Base-by-base conservation (phyloP, 495 filamentous ascomycete genomes). In the Penicilliopsis zonata region DNA sequence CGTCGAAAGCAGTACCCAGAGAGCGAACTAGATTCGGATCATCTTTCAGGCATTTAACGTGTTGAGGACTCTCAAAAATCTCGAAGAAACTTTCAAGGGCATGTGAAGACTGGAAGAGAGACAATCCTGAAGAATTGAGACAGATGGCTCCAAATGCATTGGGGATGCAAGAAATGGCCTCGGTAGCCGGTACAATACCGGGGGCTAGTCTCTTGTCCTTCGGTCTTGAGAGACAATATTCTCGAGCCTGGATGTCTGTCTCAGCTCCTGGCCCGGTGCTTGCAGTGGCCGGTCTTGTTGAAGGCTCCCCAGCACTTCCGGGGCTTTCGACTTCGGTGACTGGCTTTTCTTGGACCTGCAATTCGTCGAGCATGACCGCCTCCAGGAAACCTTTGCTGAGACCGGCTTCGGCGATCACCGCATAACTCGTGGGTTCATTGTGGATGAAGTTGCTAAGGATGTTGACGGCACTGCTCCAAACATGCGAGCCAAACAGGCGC, bases 371-470 rank as follows among this genome's bases (percentile, higher is more conserved):
- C n/a, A 82, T 86, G 18, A 94, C 69, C 10, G 84, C 70, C 45
- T 85, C 74, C 14, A 99, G 67, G 27, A 94, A 74, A 33, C 73
- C 82, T 48, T 79, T 77, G 37, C 86, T 85, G 31, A 96, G 65
- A 18, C 90, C 90, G 28, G 92, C 86, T 60, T 99, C 92, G 12
- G 81, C 82, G 42, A 99, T 86, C 12, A 93, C 84, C 17, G 82
- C 76, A 48, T 95, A 96, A 47, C 92, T 99, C 3, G 92, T 96
- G 2, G 92, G 92, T 45, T 99, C 92, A 49, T 96, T 95, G 55
- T 99, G 92, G 37, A 99, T 94, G 62, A 96, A 96, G 46, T 79
- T 88, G 54, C 82, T 88, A 17, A 96, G 66, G 42, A 96, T 86
- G 40, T 78, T 81, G 35, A 90, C 82, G 12, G 84, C 80, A 47